Evolutionary conservation across 2,329 filamentous ascomycete species (phyloP).

Genomic region (Ophiostoma ulmi): DNA sequence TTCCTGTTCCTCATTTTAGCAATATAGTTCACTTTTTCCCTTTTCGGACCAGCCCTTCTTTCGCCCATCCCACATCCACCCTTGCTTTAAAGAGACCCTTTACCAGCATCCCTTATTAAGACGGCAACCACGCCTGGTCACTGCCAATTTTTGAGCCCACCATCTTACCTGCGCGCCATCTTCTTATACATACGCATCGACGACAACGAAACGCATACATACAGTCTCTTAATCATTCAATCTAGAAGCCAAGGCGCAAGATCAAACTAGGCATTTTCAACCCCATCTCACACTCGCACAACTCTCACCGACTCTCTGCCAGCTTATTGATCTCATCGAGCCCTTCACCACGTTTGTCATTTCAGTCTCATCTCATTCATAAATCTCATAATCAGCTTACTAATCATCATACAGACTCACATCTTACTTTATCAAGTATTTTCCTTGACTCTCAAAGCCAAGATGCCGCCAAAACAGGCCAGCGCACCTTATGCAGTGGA

Average conservation of each 20-base stretch:
- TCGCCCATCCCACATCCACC: neutral
- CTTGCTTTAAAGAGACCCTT: neutral
- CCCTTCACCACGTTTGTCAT: neutral
- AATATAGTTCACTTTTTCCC: neutral
- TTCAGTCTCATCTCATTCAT: neutral
- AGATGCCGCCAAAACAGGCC: slow-evolving; percentile 37
- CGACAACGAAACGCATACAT: neutral
- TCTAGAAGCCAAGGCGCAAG: neutral
- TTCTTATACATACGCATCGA: neutral
- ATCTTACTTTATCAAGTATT: neutral
- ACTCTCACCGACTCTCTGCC: neutral
- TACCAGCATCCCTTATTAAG: neutral
- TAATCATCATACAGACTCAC: neutral
- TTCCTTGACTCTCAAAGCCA: neutral
- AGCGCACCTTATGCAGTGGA: slow-evolving; percentile 62
- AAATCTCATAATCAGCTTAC: neutral
- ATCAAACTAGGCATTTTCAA: neutral
- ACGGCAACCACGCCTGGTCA: neutral
- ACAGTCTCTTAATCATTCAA: neutral
- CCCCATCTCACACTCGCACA: neutral
- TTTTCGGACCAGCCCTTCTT: neutral
- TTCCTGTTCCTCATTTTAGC: neutral
- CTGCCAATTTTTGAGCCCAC: neutral
- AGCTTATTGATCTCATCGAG: neutral
- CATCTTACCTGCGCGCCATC: neutral